Conservation (phyloP, 2,329 filamentous ascomycete species). For the Aureobasidium sp. region DNA sequence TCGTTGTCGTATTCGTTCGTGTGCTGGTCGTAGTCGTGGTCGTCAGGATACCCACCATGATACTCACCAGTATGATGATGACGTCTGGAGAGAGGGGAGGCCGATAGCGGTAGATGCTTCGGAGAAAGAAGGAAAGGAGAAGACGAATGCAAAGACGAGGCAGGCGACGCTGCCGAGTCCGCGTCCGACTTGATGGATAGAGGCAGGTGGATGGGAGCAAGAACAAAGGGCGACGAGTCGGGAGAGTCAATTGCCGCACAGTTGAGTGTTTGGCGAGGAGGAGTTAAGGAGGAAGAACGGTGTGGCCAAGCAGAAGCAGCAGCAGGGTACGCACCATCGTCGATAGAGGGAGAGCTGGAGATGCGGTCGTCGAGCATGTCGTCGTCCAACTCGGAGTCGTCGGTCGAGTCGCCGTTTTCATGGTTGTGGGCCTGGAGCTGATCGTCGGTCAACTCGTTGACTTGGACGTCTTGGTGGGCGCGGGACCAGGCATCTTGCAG, state of each 20-base stretch:
- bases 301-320: constrained; percentile 27
- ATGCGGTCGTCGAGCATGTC: constrained; percentile 94
- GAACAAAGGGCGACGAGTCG: constrained; percentile 35
- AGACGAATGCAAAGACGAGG: constrained; percentile 25
- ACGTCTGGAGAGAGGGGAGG: neutral
- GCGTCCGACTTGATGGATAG: constrained; percentile 1
- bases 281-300: constrained; percentile 35
- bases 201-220: constrained; percentile 27
- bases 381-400: constrained; percentile 63
- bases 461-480: constrained; percentile 19
- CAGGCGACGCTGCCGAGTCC: constrained; percentile 6
- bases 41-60: constrained; percentile 18
- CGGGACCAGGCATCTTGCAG: constrained; percentile 48
- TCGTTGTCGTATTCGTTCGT: neutral
- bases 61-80: constrained; percentile 37
- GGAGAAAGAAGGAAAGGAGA: constrained; percentile 34
- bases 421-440: constrained; percentile 29
- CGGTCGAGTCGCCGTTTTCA: constrained; percentile 45
- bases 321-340: constrained; percentile 79
- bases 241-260: constrained; percentile 23
- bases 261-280: constrained; percentile 26
- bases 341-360: constrained; percentile 95
- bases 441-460: constrained; percentile 51
- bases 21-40: constrained; percentile 13
- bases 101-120: constrained; percentile 27